Base-by-base conservation (phyloP, 805 yeast species). In the Kodamaea kakaduensis region DNA sequence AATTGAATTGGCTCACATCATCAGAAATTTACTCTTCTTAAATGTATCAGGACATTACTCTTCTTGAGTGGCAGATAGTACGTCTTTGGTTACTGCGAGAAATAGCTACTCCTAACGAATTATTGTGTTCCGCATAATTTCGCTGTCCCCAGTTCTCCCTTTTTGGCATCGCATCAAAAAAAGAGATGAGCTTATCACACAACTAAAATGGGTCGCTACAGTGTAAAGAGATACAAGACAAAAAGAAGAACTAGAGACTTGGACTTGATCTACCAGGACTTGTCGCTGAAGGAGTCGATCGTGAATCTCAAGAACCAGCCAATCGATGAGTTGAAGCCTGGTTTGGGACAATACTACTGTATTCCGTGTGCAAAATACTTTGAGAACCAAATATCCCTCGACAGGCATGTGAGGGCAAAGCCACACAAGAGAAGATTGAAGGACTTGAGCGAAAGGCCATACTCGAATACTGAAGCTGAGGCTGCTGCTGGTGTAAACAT, bases 261-360 rank as follows among this genome's bases (percentile, higher is more conserved):
- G 40, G 98, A 93, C 54, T 75, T 81, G 51, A 82, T 93, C 41
- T 77, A 82, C 52, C 69, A 76, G 24, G 99, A 93, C 52, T 59
- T 93, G 34, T 65, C 81, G 2, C 60, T 78, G 3, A 69, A 73
- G 25, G 83, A 79, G 24, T 64, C 81, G n/a, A 81, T 87, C 37
- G 59, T 71, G 37, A 65, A 70, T 26, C 68, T 88, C 38, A 74
- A 84, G 54, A 80, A 84, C 55, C 97, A 90, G 60, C 84, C 86
- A 4, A 59, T 84, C 38, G 96, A 90, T 59, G 97, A 90, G 62
- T 77, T 79, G 28, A 81, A 82, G 54, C 89, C 97, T 1, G 99
- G 99, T 1, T 64, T 93, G 46, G 99, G 96, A 10, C 97, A 93
- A 61, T 82, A 77, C 60, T 93, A 86, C 59, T 93, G 97, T 61